Evolutionary conservation across 2,329 filamentous ascomycete genomes (phyloP).

Genomic region (Myriosclerotinia scirpicola): DNA sequence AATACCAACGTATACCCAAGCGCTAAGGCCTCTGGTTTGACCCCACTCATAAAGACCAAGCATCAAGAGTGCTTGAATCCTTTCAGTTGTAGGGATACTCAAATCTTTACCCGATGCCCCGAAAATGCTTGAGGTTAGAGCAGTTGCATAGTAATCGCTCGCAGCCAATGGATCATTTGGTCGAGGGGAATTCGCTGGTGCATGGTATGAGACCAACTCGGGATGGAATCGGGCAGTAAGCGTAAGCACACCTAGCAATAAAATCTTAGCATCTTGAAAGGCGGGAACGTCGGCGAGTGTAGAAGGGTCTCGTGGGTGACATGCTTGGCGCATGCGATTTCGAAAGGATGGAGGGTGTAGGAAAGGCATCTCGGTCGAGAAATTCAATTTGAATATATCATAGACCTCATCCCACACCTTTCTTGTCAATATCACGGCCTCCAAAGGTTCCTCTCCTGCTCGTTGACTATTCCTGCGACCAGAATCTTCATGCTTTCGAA

Average conservation of each 20-base stretch:
- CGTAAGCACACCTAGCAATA: slow-evolving; percentile 66
- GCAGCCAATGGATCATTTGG: slow-evolving; percentile 53
- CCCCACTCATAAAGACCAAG: slow-evolving; percentile 72
- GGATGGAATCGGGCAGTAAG: slow-evolving; percentile 69
- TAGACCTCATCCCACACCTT: slow-evolving; percentile 69
- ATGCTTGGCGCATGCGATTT: slow-evolving; percentile 49
- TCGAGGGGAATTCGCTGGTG: slow-evolving; percentile 21
- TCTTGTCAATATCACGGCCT: slow-evolving; percentile 60
- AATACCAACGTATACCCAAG: slow-evolving; percentile 66
- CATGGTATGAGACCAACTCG: slow-evolving; percentile 54
- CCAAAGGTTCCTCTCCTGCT: slow-evolving; percentile 59
- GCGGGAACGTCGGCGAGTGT: slow-evolving; percentile 29
- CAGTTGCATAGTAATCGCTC: slow-evolving; percentile 64
- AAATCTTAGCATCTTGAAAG: slow-evolving; percentile 51
- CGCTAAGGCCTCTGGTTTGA: slow-evolving; percentile 58
- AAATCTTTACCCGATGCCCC: slow-evolving; percentile 50
- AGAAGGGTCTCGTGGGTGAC: slow-evolving; percentile 39
- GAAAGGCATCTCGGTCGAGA: slow-evolving; percentile 70
- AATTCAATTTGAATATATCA: slow-evolving; percentile 69
- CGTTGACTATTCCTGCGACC: slow-evolving; percentile 41
- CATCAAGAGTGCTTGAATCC: slow-evolving; percentile 69
- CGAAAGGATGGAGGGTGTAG: slow-evolving; percentile 65
- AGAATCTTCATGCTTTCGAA: slow-evolving; percentile 42
- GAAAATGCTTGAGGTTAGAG: slow-evolving; percentile 51
- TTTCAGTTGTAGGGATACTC: slow-evolving; percentile 57